phyloP scores from a whole-genome alignment of 2,329 filamentous ascomycete species.

The Tolypocladium guangdongense region DNA sequence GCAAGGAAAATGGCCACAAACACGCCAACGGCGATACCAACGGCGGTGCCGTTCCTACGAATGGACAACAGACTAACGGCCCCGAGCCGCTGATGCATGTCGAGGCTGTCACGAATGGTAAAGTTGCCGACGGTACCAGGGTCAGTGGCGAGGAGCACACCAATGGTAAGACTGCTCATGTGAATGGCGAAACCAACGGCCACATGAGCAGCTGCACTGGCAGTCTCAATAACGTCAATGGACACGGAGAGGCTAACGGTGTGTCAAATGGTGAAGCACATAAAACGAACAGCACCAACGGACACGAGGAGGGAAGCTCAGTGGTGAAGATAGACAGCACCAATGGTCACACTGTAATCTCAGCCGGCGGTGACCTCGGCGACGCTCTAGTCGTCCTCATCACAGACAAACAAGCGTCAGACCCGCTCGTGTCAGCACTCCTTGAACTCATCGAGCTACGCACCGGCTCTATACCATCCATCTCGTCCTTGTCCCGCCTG shows the following conservation, averaged over 20 bases:
- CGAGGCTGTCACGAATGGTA: neutral
- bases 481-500: slow-evolving; percentile 8
- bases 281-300: neutral
- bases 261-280: too few relatives aligned
- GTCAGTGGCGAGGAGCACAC: neutral
- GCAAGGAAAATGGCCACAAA: neutral
- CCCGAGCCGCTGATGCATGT: neutral
- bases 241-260: neutral
- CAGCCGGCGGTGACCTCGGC: slow-evolving; percentile 1
- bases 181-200: neutral
- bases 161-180: neutral
- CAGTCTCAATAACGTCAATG: neutral
- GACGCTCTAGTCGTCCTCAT: slow-evolving; percentile 12
- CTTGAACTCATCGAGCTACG: slow-evolving; percentile 10
- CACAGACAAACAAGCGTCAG: slow-evolving; percentile 8
- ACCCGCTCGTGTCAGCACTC: slow-evolving; percentile 10
- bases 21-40: neutral
- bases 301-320: neutral
- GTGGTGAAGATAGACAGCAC: neutral
- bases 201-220: neutral
- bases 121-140: neutral
- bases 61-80: neutral
- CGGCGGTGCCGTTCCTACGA: neutral
- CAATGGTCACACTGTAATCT: neutral
- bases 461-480: slow-evolving; percentile 8